phyloP scores from a whole-genome alignment of 768 basidiomycete genomes.

The Hygrocybe punicea region DNA sequence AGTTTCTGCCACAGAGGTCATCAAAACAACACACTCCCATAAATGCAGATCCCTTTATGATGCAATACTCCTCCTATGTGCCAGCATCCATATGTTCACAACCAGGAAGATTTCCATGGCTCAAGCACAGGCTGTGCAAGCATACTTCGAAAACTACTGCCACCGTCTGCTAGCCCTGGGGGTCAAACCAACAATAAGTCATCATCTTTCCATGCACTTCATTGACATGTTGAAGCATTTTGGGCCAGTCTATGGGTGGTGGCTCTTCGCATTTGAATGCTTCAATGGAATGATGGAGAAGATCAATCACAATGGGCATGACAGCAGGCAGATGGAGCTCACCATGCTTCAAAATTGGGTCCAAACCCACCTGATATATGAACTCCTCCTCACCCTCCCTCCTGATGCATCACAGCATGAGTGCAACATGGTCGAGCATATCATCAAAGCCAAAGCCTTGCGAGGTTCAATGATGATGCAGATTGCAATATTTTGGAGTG shows the following conservation, averaged over 20 bases:
- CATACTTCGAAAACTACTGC: constrained; percentile 22
- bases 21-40: constrained; percentile 12
- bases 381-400: constrained; percentile 19
- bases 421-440: constrained; percentile 7
- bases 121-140: constrained; percentile 22
- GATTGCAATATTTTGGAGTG: constrained; percentile 20
- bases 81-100: constrained; percentile 18
- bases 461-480: constrained; percentile 21
- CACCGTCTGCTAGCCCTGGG: constrained; percentile 9
- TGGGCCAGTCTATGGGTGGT: constrained; percentile 35
- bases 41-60: constrained; percentile 13
- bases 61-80: constrained; percentile 15
- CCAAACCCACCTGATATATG: constrained; percentile 20
- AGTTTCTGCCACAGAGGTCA: constrained; percentile 17
- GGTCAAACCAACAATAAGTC: constrained; percentile 22
- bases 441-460: constrained; percentile 13
- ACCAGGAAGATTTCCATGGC: constrained; percentile 18
- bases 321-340: constrained; percentile 28
- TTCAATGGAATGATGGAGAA: constrained; percentile 35
- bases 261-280: constrained; percentile 35
- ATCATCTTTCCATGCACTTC: constrained; percentile 30
- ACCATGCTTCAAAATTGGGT: constrained; percentile 20
- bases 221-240: constrained; percentile 19
- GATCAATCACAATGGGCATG: constrained; percentile 32
- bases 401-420: constrained; percentile 10